These are phyloP conservation scores for Tagetes erecta DNA, from an alignment of 129 eudicot genomes.

Conservation along the genomic window DNA sequence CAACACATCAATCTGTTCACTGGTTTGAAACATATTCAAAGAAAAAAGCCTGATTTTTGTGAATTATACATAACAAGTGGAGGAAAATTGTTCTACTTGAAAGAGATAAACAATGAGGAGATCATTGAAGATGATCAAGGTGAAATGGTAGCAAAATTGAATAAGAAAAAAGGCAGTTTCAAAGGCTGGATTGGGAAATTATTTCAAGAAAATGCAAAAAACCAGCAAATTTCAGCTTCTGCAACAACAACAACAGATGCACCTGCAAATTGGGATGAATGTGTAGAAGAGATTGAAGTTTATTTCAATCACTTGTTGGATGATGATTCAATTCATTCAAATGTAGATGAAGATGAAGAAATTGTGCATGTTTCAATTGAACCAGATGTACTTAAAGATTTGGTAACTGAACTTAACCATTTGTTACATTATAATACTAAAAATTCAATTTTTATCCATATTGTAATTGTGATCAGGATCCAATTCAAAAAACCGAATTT, in stretches of 20 bases:
- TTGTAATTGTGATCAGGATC: slow-evolving; percentile 28
- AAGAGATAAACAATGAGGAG: slow-evolving; percentile 52
- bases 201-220: slow-evolving; percentile 42
- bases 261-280: slow-evolving; percentile 56
- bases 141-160: slow-evolving; percentile 39
- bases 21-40: slow-evolving; percentile 48
- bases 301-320: slow-evolving; percentile 50
- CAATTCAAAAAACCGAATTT: slow-evolving; percentile 44
- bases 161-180: slow-evolving; percentile 40
- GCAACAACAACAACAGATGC: slow-evolving; percentile 40
- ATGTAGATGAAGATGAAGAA: slow-evolving; percentile 39
- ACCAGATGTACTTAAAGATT: slow-evolving; percentile 31
- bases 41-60: slow-evolving; percentile 67
- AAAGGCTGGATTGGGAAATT: slow-evolving; percentile 65
- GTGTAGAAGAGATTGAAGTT: slow-evolving; percentile 53
- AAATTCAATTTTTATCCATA: no score
- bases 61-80: slow-evolving; percentile 54
- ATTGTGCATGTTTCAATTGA: slow-evolving; percentile 28
- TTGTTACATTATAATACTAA: neutral
- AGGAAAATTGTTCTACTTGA: slow-evolving; percentile 58
- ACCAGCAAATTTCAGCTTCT: slow-evolving; percentile 33
- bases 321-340: neutral
- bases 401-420: slow-evolving; percentile 28
- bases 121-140: slow-evolving; percentile 65
- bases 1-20: slow-evolving; percentile 41